Base-by-base conservation (phyloP, 805 yeast genomes). In the Candida taoyuanica region DNA sequence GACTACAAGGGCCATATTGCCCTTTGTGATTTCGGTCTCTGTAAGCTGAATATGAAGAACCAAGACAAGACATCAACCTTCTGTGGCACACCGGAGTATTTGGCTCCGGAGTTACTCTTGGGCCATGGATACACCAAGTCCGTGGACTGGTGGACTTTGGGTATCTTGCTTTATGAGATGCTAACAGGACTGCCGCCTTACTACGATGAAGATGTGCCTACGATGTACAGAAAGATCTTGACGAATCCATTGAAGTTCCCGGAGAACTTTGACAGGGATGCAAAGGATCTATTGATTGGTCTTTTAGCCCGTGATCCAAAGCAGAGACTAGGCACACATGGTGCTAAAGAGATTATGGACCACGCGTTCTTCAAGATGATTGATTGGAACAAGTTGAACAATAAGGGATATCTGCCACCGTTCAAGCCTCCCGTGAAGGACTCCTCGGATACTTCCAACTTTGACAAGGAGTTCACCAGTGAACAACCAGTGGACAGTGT, bases 131-230 rank as follows among this genome's bases (percentile, higher is more conserved):
- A 93, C 62, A 88, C 98, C 3, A 80, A 95, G 60, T 83, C 84
- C 8, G 98, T 93, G 17, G 98, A 93, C 63, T 93, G 96, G 91
- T 93, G 98, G 98, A 93, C 98, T 1, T 69, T 93, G 51, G 98
- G 98, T 29, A 89, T 91, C 14, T 69, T 93, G 37, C 68, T 93
- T 31, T 93, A 87, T 59, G 98, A 91, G 58, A 93, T 93, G 98
- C 69, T 93, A 44, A 88, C 97, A 2, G 96, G 98, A 1, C 71
- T 93, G 49, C 98, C 98, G 5, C 98, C 98, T 28, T 93, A 87
- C 60, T 93, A 87, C 59, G 98, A 93, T 58, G 96, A 89, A 57
- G 93, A 89, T 62, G 84, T 85, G 6, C 82, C 88, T 42, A 79
- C 79, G 31, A 93, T 93, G 98, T 93, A 93, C 68, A 78, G 85